Percentiles rank a stretch among this genome's conserved stretches.
These are phyloP conservation scores for Monosporascus sp. DNA, from an alignment of 2,329 filamentous ascomycete species.

Conservation along the genomic window DNA sequence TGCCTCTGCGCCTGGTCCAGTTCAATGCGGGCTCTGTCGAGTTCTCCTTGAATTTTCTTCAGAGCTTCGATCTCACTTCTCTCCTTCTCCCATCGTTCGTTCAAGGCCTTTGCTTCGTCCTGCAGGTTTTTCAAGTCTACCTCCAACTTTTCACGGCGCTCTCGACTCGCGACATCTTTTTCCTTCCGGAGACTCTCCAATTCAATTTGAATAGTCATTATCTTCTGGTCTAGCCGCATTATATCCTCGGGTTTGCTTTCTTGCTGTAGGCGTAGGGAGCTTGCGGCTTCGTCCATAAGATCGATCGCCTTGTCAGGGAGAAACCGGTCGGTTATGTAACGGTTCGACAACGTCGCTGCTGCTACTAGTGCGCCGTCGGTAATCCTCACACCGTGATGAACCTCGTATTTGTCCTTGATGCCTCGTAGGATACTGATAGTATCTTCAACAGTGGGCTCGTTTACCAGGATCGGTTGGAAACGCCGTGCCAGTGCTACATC, in stretches of 20 bases:
- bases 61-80: constrained; percentile 78
- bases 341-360: constrained; percentile 85
- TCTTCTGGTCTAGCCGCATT: constrained; percentile 84
- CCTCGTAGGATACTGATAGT: constrained; percentile 93
- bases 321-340: constrained; percentile 95
- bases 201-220: constrained; percentile 97
- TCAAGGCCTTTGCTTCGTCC: constrained; percentile 69
- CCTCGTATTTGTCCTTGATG: constrained; percentile 96
- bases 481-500: constrained; percentile 87
- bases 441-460: constrained; percentile 83
- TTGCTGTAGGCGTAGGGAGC: constrained; percentile 83
- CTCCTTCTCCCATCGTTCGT: constrained; percentile 85
- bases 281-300: constrained; percentile 91
- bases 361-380: constrained; percentile 89
- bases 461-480: constrained; percentile 93
- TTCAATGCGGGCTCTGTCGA: constrained; percentile 80
- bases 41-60: constrained; percentile 81
- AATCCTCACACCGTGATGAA: constrained; percentile 93
- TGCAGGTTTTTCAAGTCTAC: constrained; percentile 69
- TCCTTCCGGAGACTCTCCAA: constrained; percentile 92
- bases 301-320: constrained; percentile 97
- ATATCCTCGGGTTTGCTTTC: constrained; percentile 97
- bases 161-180: constrained; percentile 81
- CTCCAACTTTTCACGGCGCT: constrained; percentile 82
- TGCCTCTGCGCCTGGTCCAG: constrained; percentile 82